Evolutionary conservation across 1,284 basidiomycete genomes (phyloP), one percentile per base, ranked within the genome.

Genomic region (Ustilago vetiveriae): DNA sequence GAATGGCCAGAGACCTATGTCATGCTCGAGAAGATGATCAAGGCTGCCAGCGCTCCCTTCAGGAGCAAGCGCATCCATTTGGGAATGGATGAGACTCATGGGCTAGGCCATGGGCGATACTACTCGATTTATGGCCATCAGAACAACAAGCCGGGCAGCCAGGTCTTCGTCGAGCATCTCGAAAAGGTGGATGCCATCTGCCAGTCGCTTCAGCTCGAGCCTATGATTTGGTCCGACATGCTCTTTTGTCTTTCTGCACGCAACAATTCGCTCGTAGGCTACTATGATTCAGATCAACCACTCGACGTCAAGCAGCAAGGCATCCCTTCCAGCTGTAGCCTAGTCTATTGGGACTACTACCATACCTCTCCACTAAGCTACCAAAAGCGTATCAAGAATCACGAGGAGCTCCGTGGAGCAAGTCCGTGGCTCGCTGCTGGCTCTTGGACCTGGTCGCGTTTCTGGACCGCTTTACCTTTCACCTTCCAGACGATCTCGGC

Each of bases 401-500:
- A 83, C 50, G 68, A 79, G 51, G 58, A 81, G 32, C 55, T 83
- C 6, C 67, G 75, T 2, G 59, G 66, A 13, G 82, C 80, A 32
- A 55, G 43, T 23, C 82, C 82, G 3, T 80, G 79, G 74, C 78
- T 83, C 66, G 83, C 83, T 1, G 72, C 67, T 4, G 82, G 82
- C 4, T 72, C 76, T 5, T 83, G 82, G 82, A 83, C 82, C 1
- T 83, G 82, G 82, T 73, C 72, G 26, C 77, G 82, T 10, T 83
- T 83, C 56, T 83, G 82, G 82, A 82, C 82, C 4, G 82, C 82
- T 4, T 53, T 83, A 3, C 82, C 82, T 0, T 83, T 83, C 62
- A 82, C 82, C 0, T 82, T 83, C 42, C 79, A 78, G n/a, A 83
- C 82, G 1, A 73, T 81, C 27, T 33, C 68, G 21, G 82, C 82